Base-by-base conservation (phyloP, 2,329 filamentous ascomycete species). In the Claviceps digitariae region DNA sequence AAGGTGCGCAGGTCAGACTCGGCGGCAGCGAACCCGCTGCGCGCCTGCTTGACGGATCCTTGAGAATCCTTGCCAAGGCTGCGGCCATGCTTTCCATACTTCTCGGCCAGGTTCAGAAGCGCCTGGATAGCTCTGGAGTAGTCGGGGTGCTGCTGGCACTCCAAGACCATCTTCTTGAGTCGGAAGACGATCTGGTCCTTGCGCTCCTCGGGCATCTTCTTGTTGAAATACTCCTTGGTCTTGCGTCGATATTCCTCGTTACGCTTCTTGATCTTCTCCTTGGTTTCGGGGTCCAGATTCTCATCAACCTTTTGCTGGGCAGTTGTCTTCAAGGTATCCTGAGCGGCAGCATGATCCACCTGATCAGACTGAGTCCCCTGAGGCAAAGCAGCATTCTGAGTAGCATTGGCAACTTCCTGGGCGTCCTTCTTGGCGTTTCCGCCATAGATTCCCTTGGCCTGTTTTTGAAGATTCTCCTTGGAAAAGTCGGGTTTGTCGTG, bases 81-180 rank as follows among this genome's bases (percentile, higher is more conserved):
- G 65, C 78, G 84, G 52, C 83, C 80, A 63, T 96, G 90, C 48
- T 81, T 78, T 56, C 81, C 82, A 63, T 98, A 98, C 60, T 84
- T 81, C 71, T 95, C 90, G 7, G 89, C 90, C 49, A 98, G 75
- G 44, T 81, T 75, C 31, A 98, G 78, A 6, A 98, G 75, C 3
- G 91, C 94, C 62, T 90, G 82, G 58, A 98, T 84, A n/a, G 93
- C 93, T 68, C 86, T 79, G 61, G 90, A 83, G 69, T 97, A 98
- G 63, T 98, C 91, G 55, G 87, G 81, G 65, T 97, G 93, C 54
- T 91, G 87, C 72, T 98, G 93, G 62, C 95, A 90, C 71, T 98
- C 93, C 47, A 96, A 83, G 41, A 98, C 74, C 86, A 97, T 95
- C 81, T 97, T 97, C 82, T 82, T 98, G 60, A 98, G 72, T 40